Evolutionary conservation across 2,329 filamentous ascomycete species (phyloP), one percentile per base, ranked within the genome.

Genomic region (Neonectria hederae): DNA sequence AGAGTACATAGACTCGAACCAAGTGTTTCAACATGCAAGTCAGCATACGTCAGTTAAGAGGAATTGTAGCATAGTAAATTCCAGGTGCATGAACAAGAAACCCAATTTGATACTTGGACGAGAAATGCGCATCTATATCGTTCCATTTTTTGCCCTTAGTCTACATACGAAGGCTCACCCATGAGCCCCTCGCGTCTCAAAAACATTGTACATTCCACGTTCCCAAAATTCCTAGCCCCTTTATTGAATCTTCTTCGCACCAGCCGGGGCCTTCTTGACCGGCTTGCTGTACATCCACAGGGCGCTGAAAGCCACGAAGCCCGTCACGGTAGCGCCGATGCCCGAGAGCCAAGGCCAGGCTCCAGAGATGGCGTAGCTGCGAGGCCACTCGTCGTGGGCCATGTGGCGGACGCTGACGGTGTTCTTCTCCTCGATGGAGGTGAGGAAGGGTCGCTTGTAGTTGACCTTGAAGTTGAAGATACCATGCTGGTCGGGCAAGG

Each of bases 391-490:
- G 78, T 99, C 90, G 84, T 99, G 96, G 8, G 96, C 96, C 81
- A 97, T 96, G 83, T 99, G 96, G 51, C 96, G 89, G 32, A 99
- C 93, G 1, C 94, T 97, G 57, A 98, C 94, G 22, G 95, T 96
- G 72, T 90, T 88, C 88, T 98, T 98, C 84, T 97, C 94, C 77
- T 97, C 94, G 57, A 99, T 78, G 77, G 90, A 91, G 74, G 89
- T 96, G 72, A 97, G 82, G 84, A 97, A 97, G 1, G 95, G 94
- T 7, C 96, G 90, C 85, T 97, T 97, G 86, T 98, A 97, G 86
- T 97, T 97, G 80, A 98, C 87, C 77, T 90, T 89, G 87, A 99
- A 98, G 83, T 97, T 97, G 87, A 98, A 99, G 81, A 99, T 97
- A 77, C 96, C 96, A 83, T 99, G 96, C 81, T 99, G 96, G 78